Evolutionary conservation across 768 basidiomycete species (phyloP).

Genomic region (Tylopilus vinaceipallidus): DNA sequence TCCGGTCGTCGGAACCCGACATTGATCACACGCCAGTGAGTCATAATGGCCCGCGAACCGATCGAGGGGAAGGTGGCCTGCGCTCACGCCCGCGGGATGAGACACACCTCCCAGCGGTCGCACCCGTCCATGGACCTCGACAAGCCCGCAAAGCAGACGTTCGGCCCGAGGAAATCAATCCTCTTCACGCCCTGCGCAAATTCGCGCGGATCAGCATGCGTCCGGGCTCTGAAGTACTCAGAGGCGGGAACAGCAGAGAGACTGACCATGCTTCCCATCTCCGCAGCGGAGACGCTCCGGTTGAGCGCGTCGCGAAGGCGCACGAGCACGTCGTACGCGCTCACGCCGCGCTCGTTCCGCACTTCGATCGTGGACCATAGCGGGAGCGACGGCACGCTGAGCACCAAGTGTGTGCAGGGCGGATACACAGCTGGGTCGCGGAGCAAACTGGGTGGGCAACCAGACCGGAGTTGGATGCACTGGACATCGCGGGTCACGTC

Average conservation of each 20-base stretch:
- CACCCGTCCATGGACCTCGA: conserved; percentile 24
- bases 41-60: conserved; percentile 2
- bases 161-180: conserved; percentile 37
- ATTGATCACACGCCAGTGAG: conserved; percentile 10
- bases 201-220: conserved; percentile 33
- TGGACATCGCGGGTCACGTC: conserved; percentile 27
- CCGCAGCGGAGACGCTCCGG: conserved; percentile 22
- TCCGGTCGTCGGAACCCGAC: conserved; percentile 14
- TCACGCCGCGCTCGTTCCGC: conserved; percentile 26
- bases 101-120: conserved; percentile 30
- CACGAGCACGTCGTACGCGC: conserved; percentile 27
- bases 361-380: conserved; percentile 32
- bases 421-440: conserved; percentile 26
- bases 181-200: conserved; percentile 39
- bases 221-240: conserved; percentile 30
- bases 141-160: conserved; percentile 32
- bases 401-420: conserved; percentile 9
- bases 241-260: conserved; percentile 18
- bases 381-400: conserved; percentile 24
- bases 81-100: conserved; percentile 19
- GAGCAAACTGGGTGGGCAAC: conserved; percentile 17
- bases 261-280: conserved; percentile 28
- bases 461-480: conserved; percentile 19
- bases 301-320: conserved; percentile 29
- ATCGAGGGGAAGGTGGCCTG: too few relatives aligned